Evolutionary conservation across 306 rosid species (phyloP), one percentile per base, ranked within the genome.

Genomic region (Malus sieversii): DNA sequence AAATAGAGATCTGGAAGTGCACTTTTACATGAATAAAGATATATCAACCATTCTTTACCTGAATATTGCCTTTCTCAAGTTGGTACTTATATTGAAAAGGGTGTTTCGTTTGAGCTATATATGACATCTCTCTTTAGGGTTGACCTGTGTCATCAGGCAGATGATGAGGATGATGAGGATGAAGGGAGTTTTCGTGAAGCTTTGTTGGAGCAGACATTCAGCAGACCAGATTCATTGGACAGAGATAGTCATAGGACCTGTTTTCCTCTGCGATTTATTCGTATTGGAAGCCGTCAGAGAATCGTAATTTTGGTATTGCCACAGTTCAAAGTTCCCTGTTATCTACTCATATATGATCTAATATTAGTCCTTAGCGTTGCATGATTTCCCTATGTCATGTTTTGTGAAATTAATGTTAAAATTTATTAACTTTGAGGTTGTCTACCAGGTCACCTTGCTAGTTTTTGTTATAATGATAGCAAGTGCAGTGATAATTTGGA

Each of bases 131-230:
- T 82, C 68, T 77, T 65, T 83, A 95, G 98, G 98, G 90, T 95
- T 85, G 98, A 95, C 82, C 97, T 92, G 74, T 95, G 98, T 91
- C 98, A 95, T 83, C 98, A 95, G 85, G 86, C 96, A 78, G 77
- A 82, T 30, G 90, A 94, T 10, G 97, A 87, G 61, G 97, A 92
- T 1, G 92, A 94, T 59, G 98, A 95, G 66, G 83, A 87, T 69
- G 98, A 88, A 82, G 96, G 86, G 77, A 86, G 79, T 80, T 62
- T 75, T 32, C 90, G 86, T 62, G 90, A 90, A 82, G 80, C 88
- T 84, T 84, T 95, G 74, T 72, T 95, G 48, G 92, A 84, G 71
- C 88, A 85, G 85, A 80, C 86, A 76, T 89, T 84, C 68, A 82
- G 77, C 30, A 82, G 82, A 52, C 72, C 81, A 61, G 79, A 80